Base-by-base conservation (phyloP, 2,329 filamentous ascomycete genomes). In the Ophiostoma piceae region DNA sequence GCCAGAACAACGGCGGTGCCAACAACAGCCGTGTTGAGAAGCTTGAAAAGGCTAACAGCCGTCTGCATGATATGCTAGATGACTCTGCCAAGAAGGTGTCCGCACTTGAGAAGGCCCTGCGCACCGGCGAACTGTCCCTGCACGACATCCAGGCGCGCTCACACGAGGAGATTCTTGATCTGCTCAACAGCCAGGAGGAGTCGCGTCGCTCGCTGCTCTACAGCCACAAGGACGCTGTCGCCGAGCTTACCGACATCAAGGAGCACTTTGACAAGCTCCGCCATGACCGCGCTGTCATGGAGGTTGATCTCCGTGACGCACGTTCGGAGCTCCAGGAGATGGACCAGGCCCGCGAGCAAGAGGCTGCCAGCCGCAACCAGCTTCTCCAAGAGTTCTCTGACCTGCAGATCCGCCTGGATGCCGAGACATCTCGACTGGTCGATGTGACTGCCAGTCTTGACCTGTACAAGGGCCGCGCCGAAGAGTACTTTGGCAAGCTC, bases 401-500 rank as follows among this genome's bases (percentile, higher is more conserved):
- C 76, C 83, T 98, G 67, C 95, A 98, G 76, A 97, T 98, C 75
- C 88, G 93, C 65, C 85, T 98, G 19, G 95, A 98, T 77, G 90
- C 91, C 6, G 95, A 98, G 80, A 87, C 88, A 0, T 96, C 92
- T 0, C 94, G 91, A 78, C 84, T 94, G 37, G 87, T 89, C 37
- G 94, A 99, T 78, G 88, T 97, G 64, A 88, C 88, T 8, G 90
- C 92, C 2, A 96, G 91, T 78, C 85, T 98, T 60, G 89, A 88
- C 72, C 82, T 97, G 72, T 99, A 98, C 84, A 97, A 96, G 84
- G 88, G 87, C 73, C 89, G 94, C 62, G 91, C 94, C 3, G 93
- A 98, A 76, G 94, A 98, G 77, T 98, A 99, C 79, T 99, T 97
- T 80, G 91, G 88, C 82, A 97, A 97, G 80, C 87, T 99, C 26